phyloP scores from a whole-genome alignment of 176 grass and related monocot species.

The Elaeis guineensis region DNA sequence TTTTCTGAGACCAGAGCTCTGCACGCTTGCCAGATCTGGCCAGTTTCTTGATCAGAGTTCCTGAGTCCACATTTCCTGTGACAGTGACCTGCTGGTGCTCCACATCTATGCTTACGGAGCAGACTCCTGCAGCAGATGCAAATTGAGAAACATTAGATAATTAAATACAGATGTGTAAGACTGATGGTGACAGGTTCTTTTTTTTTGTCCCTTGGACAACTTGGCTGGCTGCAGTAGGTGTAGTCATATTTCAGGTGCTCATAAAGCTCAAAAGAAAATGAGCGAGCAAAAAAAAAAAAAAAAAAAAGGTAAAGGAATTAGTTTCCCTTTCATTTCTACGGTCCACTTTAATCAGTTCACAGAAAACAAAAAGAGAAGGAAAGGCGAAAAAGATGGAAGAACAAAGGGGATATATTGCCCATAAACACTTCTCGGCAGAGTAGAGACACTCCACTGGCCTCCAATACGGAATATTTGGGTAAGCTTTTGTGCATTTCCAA shows the following conservation, averaged over 20 bases:
- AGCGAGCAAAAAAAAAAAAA: background rate
- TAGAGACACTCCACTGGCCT: too few species aligned
- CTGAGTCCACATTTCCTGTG: conserved; percentile 53
- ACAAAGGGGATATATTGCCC: background rate
- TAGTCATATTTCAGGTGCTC: background rate
- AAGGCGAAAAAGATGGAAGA: background rate
- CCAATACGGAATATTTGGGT: too few species aligned
- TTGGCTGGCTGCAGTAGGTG: too few species aligned
- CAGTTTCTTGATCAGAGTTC: conserved; percentile 77
- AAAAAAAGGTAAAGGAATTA: conserved; percentile 6
- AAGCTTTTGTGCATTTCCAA: too few species aligned
- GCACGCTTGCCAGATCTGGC: conserved; percentile 75
- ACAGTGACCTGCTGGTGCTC: conserved; percentile 90
- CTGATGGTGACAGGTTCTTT: too few species aligned
- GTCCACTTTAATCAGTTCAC: too few species aligned
- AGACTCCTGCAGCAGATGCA: conserved; percentile 58
- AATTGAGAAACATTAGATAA: background rate
- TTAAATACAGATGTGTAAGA: background rate
- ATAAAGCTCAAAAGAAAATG: conserved; percentile 13
- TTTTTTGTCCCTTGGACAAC: too few species aligned
- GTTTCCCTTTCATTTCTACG: background rate
- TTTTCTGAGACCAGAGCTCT: conserved; percentile 66
- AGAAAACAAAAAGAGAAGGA: too few species aligned
- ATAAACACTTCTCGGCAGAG: too few species aligned
- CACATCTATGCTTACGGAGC: conserved; percentile 68